Percentiles rank a stretch among this genome's conserved stretches.
phyloP scores from a whole-genome alignment of 2,329 filamentous ascomycete genomes.

The Delphinella strobiligena region DNA sequence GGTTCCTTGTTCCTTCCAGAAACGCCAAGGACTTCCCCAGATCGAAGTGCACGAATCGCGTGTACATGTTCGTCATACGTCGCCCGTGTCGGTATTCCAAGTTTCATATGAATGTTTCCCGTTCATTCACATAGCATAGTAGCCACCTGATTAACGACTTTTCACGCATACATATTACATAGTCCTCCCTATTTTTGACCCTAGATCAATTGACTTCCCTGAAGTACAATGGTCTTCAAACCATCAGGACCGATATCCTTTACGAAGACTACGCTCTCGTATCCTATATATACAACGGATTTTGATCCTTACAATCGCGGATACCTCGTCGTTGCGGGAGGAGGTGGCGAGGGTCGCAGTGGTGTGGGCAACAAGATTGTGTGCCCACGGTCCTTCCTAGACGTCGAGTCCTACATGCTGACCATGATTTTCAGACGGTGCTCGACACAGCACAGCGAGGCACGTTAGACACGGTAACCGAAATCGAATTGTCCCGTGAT shows the following conservation, averaged over 20 bases:
- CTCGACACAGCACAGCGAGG: conserved; percentile 59
- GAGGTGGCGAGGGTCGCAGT: conserved; percentile 69
- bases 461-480: conserved; percentile 50
- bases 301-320: conserved; percentile 72
- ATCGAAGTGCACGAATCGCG: too few relatives aligned
- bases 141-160: too few relatives aligned
- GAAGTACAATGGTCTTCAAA: conserved; percentile 6
- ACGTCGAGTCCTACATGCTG: conserved; percentile 1
- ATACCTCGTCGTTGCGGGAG: conserved; percentile 71
- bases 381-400: conserved; percentile 14
- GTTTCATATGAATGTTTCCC: too few relatives aligned
- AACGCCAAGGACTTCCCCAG: too few relatives aligned
- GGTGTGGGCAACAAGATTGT: conserved; percentile 83
- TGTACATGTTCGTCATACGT: too few relatives aligned
- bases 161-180: too few relatives aligned
- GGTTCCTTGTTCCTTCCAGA: too few relatives aligned
- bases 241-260: conserved; percentile 20
- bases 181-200: too few relatives aligned
- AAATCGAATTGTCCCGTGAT: conserved; percentile 66
- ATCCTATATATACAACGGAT: conserved; percentile 77
- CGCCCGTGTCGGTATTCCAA: too few relatives aligned
- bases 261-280: conserved; percentile 59
- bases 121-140: too few relatives aligned
- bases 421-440: conserved; percentile 41
- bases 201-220: too few relatives aligned